phyloP scores from a whole-genome alignment of 305 asterid genomes.

The Andrographis paniculata region DNA sequence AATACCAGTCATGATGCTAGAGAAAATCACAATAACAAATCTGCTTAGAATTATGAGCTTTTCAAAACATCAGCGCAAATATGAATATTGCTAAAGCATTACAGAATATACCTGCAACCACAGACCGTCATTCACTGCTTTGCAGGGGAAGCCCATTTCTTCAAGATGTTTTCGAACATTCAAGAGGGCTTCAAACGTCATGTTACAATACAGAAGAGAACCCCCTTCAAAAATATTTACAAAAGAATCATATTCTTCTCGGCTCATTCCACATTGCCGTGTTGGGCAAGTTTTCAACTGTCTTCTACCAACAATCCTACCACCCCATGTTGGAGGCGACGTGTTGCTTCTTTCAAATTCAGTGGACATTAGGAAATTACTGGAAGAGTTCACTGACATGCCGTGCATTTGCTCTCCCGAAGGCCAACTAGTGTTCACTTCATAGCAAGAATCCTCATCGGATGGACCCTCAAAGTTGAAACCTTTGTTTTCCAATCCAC shows the following conservation, averaged over 20 bases:
- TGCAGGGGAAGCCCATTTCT: slow-evolving; percentile 97
- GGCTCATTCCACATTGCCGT: slow-evolving; percentile 60
- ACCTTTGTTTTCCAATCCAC: slow-evolving; percentile 39
- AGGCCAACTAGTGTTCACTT: slow-evolving; percentile 64
- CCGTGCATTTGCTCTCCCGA: slow-evolving; percentile 63
- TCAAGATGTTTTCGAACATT: slow-evolving; percentile 90
- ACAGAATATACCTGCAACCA: slow-evolving; percentile 81
- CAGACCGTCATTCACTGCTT: slow-evolving; percentile 91
- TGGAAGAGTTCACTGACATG: slow-evolving; percentile 53
- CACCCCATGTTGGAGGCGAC: slow-evolving; percentile 89
- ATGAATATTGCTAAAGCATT: not conserved
- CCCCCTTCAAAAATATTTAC: slow-evolving; percentile 85
- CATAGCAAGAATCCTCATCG: slow-evolving; percentile 82
- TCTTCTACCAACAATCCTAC: slow-evolving; percentile 81
- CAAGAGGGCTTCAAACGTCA: slow-evolving; percentile 94
- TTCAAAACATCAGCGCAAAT: slow-evolving; percentile 3
- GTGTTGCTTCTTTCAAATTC: slow-evolving; percentile 83
- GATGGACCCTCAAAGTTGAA: slow-evolving; percentile 86
- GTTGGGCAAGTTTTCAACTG: slow-evolving; percentile 62
- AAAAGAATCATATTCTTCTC: slow-evolving; percentile 85
- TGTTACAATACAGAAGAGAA: slow-evolving; percentile 75
- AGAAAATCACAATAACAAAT: slow-evolving; percentile 11
- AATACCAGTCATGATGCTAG: no score
- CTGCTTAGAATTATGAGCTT: slow-evolving; percentile 12
- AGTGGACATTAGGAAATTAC: slow-evolving; percentile 45